Evolutionary conservation across 1,284 basidiomycete species (phyloP), one percentile per base, ranked within the genome.

Genomic region (Ustilago lituana): DNA sequence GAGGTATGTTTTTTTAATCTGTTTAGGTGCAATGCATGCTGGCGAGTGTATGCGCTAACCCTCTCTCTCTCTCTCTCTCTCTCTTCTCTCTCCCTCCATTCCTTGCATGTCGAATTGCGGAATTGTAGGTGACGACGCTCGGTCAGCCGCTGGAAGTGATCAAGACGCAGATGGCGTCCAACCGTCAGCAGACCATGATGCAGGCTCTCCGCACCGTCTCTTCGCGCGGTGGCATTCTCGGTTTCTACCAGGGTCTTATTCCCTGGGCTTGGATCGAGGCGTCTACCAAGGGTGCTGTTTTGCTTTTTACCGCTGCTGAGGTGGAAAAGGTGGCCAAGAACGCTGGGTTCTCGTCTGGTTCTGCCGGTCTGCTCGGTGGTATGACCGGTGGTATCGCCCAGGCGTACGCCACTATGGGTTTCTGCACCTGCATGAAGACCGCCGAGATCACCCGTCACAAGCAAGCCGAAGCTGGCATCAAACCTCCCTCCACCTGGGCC

Each of bases 201-300:
- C 88, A 94, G 81, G 95, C 96, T 9, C 86, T 92, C 76, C 86
- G 86, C 73, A 89, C 90, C 5, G 92, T 98, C 60, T 95, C 93
- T 91, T 88, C 89, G 75, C 90, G 96, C 72, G 96, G 96, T 73
- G 94, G 95, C 69, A 83, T 91, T 54, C 82, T 86, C 36, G 96
- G 96, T 40, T 94, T 97, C 86, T 99, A 94, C 85, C 96, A 99
- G 84, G 96, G 96, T 74, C 88, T 99, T 58, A 98, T 98, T 82
- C 96, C 95, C 77, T 98, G 95, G 95, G 96, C 96, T 24, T 98
- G 96, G 96, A 97, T 99, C 79, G 96, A 99, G 84, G 96, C 95
- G 1, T 97, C 94, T 1, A 98, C 96, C 3, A 99, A 99, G 83
- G 96, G 96, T 49, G 96, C 87, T 51, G 96, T 99, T 33, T 87